These are phyloP conservation scores for Fraxinus americana DNA, from an alignment of 257 asterid species.

Conservation along the genomic window DNA sequence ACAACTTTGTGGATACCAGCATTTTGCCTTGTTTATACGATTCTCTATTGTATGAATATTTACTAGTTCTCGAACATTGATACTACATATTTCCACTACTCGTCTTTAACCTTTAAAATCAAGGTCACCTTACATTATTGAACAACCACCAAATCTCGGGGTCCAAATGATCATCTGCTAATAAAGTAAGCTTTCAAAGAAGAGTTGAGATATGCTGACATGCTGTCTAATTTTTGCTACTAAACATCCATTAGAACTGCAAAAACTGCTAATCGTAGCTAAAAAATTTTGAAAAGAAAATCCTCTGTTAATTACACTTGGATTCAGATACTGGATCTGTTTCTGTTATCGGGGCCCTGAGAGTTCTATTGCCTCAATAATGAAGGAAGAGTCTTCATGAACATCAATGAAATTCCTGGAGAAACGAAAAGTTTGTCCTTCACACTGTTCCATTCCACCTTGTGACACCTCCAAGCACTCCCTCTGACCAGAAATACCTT, in stretches of 20 bases:
- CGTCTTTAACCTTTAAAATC: too few species aligned
- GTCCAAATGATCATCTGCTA: too few species aligned
- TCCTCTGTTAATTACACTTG: background rate
- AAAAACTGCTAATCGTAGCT: background rate
- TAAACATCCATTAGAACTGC: background rate
- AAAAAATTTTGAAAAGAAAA: background rate
- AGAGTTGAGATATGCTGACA: too few species aligned
- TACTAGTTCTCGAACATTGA: too few species aligned
- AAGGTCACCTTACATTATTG: too few species aligned
- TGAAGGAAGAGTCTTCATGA: slow-evolving; percentile 69
- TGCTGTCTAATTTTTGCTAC: too few species aligned
- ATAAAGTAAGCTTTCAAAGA: too few species aligned
- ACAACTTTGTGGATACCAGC: too few species aligned
- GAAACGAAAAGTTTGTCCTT: slow-evolving; percentile 63
- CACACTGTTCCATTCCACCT: slow-evolving; percentile 44
- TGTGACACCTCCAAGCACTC: slow-evolving; percentile 49
- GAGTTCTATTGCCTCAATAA: slow-evolving; percentile 84
- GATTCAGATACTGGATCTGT: background rate
- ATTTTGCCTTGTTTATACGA: too few species aligned
- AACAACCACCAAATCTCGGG: too few species aligned
- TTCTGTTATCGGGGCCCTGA: slow-evolving; percentile 75
- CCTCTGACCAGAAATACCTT: slow-evolving; percentile 49
- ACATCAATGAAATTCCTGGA: slow-evolving; percentile 57
- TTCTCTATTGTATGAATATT: too few species aligned
- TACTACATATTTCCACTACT: too few species aligned